These are phyloP conservation scores for Annulohypoxylon nitens DNA, from an alignment of 495 filamentous ascomycete genomes.

Conservation along the genomic window DNA sequence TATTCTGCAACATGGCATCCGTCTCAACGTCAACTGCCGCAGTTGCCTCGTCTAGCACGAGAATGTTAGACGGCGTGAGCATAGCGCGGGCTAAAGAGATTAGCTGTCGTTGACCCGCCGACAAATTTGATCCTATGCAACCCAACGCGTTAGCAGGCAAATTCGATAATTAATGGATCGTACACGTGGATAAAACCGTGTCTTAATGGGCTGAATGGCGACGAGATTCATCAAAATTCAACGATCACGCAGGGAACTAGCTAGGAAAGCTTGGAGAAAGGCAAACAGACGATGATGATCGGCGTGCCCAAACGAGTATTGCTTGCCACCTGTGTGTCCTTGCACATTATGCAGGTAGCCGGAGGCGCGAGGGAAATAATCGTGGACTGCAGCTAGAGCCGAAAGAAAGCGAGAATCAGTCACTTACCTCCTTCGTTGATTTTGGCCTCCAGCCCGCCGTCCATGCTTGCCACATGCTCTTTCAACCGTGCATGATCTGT, in stretches of 20 bases:
- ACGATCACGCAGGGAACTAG: slow-evolving; percentile 27
- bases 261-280: slow-evolving; percentile 7
- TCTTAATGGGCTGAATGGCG: slow-evolving; percentile 6
- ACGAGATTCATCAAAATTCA: slow-evolving; percentile 13
- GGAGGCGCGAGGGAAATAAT: slow-evolving; percentile 28
- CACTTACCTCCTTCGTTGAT: slow-evolving; percentile 93
- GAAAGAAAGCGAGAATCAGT: slow-evolving; percentile 55
- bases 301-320: slow-evolving; percentile 38
- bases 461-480: slow-evolving; percentile 89
- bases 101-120: slow-evolving; percentile 91
- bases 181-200: slow-evolving; percentile 6
- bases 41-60: slow-evolving; percentile 97
- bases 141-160: slow-evolving; percentile 50
- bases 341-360: slow-evolving; percentile 46
- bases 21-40: slow-evolving; percentile 97
- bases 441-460: slow-evolving; percentile 87
- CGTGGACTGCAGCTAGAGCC: slow-evolving; percentile 48
- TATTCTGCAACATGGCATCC: slow-evolving; percentile 82
- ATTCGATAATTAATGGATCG: slow-evolving; percentile 22
- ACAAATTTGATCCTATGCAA: slow-evolving; percentile 75
- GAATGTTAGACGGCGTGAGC: slow-evolving; percentile 94
- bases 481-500: slow-evolving; percentile 93
- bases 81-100: slow-evolving; percentile 93
- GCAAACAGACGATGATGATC: slow-evolving; percentile 26
- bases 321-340: slow-evolving; percentile 32